Conservation (phyloP, 164 flowering plant species). For the Pachysandra terminalis region DNA sequence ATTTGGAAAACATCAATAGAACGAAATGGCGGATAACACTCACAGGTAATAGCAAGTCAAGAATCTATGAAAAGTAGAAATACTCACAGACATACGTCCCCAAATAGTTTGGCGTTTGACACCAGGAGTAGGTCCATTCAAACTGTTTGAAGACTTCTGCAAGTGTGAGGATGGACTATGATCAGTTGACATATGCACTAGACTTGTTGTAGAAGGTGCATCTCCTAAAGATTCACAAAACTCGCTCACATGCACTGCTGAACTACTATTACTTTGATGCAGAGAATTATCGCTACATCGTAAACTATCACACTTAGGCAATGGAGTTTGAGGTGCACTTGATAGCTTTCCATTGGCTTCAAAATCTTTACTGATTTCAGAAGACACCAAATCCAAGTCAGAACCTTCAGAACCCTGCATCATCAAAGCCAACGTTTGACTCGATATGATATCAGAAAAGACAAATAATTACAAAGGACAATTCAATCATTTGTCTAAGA, state of each 20-base stretch:
- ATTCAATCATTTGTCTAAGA: too few relatives aligned
- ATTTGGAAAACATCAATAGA: background rate
- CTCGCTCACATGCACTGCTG: conserved; percentile 8
- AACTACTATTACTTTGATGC: conserved; percentile 13
- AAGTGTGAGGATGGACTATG: conserved; percentile 16
- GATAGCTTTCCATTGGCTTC: too few relatives aligned
- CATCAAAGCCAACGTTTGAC: background rate
- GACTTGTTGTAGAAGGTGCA: conserved; percentile 26
- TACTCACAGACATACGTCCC: conserved; percentile 83
- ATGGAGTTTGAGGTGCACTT: conserved; percentile 21
- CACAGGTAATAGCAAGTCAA: background rate
- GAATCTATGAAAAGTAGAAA: background rate
- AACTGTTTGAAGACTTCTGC: conserved; percentile 25
- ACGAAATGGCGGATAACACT: background rate
- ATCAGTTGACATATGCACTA: conserved; percentile 10
- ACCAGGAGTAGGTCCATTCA: conserved; percentile 26
- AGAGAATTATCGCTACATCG: conserved; percentile 6
- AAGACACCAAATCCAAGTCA: conserved; percentile 32
- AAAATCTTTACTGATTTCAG: conserved; percentile 24
- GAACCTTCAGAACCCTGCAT: conserved; percentile 44
- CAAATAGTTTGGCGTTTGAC: conserved; percentile 36
- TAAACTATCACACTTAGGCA: conserved; percentile 20
- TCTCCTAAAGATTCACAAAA: conserved; percentile 20
- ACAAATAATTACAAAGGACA: too few relatives aligned
- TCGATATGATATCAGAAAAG: too few relatives aligned